Evolutionary conservation across 345 rosid species (phyloP), one percentile per base, ranked within the genome.

Genomic region (Pugionium cornutum): DNA sequence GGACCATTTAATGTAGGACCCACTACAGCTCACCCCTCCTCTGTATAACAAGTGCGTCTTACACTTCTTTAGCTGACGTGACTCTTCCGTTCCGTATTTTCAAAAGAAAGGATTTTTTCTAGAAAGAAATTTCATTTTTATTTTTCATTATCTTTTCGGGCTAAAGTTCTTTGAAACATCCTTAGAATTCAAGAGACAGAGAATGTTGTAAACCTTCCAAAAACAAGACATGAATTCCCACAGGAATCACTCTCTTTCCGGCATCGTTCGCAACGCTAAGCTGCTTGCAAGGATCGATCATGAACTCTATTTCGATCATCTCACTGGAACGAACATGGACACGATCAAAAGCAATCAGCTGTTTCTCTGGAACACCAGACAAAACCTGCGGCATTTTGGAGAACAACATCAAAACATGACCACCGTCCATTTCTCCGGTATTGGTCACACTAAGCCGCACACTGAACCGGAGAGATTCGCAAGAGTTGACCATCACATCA

Each of bases 341-440:
- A 1, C 97, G 82, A 5, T 88, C 88, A 39, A 85, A 92, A 36
- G 90, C 98, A 8, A 92, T 75, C 58, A 88, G 81, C 57, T 89
- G 97, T 57, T 76, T 86, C 76, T 69, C 73, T 1, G 96, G 94
- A 52, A 80, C 72, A 44, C 92, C 89, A 2, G 33, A 27, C 4
- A 75, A 42, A 55, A 78, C 66, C 56, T 27, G 66, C 1, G 97
- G 92, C 45, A 79, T 73, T 76, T 78, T 76, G 0, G 84, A 74
- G 53, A 79, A 89, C 79, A 92, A 52, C 87, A 89, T 72, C 58
- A 89, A 66, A 2, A 85, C 95, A 60, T 92, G 86, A 70, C 88
- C 83, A 31, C 97, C 98, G 25, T 82, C 82, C 79, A 80, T 78
- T 11, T 79, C 79, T 54, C 97, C 98, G 7, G 46, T 56, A 55